Evolutionary conservation across 495 filamentous ascomycete species (phyloP).

Genomic region (Trichoderma parareesei): DNA sequence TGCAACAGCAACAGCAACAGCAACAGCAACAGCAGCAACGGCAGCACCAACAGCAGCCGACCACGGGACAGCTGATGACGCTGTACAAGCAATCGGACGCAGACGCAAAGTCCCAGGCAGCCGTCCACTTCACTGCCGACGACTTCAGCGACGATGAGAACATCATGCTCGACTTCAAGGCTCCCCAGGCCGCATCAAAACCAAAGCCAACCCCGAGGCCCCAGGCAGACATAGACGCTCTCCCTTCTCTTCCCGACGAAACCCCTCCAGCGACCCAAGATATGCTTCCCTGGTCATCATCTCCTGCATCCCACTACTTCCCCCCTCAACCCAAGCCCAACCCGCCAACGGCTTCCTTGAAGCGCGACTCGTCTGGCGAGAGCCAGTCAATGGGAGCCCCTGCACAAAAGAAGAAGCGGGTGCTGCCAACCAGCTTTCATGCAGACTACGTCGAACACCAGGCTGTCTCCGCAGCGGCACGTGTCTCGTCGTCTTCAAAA

Average conservation of each 20-base stretch:
- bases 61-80: conserved; percentile 26
- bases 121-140: conserved; percentile 48
- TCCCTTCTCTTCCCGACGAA: conserved; percentile 17
- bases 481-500: background rate
- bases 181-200: conserved; percentile 27
- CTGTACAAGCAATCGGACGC: conserved; percentile 28
- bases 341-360: conserved; percentile 15
- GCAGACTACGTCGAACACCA: conserved; percentile 18
- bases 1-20: background rate
- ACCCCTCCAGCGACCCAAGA: conserved; percentile 27
- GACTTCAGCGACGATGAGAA: conserved; percentile 66
- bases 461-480: conserved; percentile 30
- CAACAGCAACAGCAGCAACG: background rate
- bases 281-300: conserved; percentile 24
- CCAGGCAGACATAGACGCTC: background rate
- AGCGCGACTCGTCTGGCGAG: conserved; percentile 26
- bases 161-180: conserved; percentile 52
- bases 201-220: background rate
- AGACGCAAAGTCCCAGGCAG: conserved; percentile 14
- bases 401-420: conserved; percentile 23
- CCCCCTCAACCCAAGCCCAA: conserved; percentile 13
- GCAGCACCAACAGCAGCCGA: background rate
- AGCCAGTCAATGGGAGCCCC: conserved; percentile 17
- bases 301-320: conserved; percentile 20
- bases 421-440: background rate